Conservation (phyloP, 345 rosid genomes). For the Lumnitzera littorea region DNA sequence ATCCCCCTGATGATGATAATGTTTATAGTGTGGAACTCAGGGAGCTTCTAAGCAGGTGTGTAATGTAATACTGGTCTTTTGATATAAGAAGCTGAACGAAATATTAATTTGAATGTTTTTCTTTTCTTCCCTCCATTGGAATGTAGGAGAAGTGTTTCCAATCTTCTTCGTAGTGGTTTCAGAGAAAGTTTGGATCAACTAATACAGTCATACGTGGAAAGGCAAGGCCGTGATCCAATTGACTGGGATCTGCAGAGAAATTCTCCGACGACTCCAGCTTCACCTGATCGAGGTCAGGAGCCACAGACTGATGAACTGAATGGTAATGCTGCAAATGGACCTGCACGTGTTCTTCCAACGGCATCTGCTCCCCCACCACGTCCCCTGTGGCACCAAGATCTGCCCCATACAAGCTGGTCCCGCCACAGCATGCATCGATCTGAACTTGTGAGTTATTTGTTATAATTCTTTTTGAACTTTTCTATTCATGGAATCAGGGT, state of each 20-base stretch:
- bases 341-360: constrained; percentile 58
- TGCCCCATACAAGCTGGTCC: constrained; percentile 80
- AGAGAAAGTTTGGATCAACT: constrained; percentile 97
- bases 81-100: background rate
- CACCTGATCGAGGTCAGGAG: constrained; percentile 59
- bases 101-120: background rate
- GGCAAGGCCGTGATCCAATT: constrained; percentile 77
- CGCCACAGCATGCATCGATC: constrained; percentile 86
- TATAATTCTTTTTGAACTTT: too few relatives aligned
- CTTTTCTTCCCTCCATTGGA: background rate
- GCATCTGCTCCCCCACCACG: constrained; percentile 93
- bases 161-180: constrained; percentile 95
- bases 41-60: constrained; percentile 92
- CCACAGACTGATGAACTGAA: constrained; percentile 54
- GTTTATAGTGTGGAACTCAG: constrained; percentile 96
- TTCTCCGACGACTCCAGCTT: constrained; percentile 46
- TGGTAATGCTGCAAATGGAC: constrained; percentile 47
- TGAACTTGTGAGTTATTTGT: constrained; percentile 59
- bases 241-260: constrained; percentile 93
- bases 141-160: constrained; percentile 91
- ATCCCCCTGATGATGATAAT: constrained; percentile 91
- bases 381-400: constrained; percentile 91
- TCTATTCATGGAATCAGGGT: too few relatives aligned
- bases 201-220: constrained; percentile 89
- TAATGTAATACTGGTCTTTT: constrained; percentile 1